Base-by-base conservation (phyloP, 148 eudicot genomes). In the Vaccinium macrocarpon region DNA sequence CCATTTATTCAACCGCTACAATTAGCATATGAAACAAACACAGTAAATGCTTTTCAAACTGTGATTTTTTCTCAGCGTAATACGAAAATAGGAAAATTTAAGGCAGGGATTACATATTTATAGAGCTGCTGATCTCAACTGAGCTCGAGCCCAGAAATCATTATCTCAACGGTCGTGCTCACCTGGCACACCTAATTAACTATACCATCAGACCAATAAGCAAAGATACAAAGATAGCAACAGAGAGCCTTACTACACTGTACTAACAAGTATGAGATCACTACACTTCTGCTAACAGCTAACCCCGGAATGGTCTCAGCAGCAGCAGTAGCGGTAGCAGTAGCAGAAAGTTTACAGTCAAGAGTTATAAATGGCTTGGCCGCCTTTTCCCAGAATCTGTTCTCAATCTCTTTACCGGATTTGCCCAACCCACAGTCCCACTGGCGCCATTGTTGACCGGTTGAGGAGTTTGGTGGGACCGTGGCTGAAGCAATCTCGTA, bases 371-470 rank as follows among this genome's bases (percentile, higher is more conserved):
- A 85, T 93, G 93, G 88, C 97, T 96, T 13, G 97, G 97, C 35
- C 98, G 86, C 86, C 98, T 88, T 83, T 90, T 96, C 70, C 94
- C 98, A 21, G 93, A 87, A 88, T 91, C 99, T 12, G 98, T 93
- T 89, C 99, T 92, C 90, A 91, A 77, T 81, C 93, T 89, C 90
- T 94, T 96, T 23, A 96, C 99, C 16, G 94, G 98, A 76, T 94
- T 93, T 8, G 95, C 94, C 99, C 99, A 96, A 27, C 98, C 93
- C 66, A 92, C 78, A 9, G 78, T 83, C 76, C 94, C 86, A 78
- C 91, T 66, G 82, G 91, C 86, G 9, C 94, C 89, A 87, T 86
- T 90, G 14, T 68, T 68, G 38, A 84, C 89, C 61, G 87, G 95
- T 80, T 90, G 93, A 6, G 84, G 84, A 82, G 90, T 91, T 81